Evolutionary conservation across 495 filamentous ascomycete species (phyloP), one percentile per base, ranked within the genome.

Genomic region (Beverwykella pulmonaria): DNA sequence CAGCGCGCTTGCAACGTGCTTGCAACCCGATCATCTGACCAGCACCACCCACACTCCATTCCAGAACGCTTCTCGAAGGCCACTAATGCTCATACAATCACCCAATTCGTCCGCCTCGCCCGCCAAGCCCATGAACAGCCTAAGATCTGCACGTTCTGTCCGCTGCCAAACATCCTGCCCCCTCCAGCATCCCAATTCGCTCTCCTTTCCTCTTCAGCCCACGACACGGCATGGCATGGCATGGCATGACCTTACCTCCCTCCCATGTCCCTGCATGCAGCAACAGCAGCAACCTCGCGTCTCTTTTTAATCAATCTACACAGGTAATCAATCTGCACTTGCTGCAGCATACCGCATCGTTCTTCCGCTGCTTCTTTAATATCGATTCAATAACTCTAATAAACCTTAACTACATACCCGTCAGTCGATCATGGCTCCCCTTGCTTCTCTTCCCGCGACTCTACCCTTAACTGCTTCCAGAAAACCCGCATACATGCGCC

Each of bases 71-170:
- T 64, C 61, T 64, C 32, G 52, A 64, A 64, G 53, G 12, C 48
- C 25, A 50, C 48, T 7, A 7, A 5, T 15, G 7, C 6, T 2
- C 22, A 7, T 27, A 12, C 48, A 50, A 25, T 25, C 48, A 25
- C 48, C 48, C 48, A 50, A 50, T 50, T 50, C 48, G 48, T n/a
- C 48, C 3, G 3, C 20, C 25, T 5, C 22, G 8, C 23, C n/a
- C 19, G 48, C 20, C 48, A 7, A 27, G 25, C 22, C 48, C 25
- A 39, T 12, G 36, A 23, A 36, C 58, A 68, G 65, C 65, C 65
- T 68, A 68, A 68, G 65, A 68, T 63, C 65, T 57, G 27, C 59
- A 63, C 20, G 3, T 14, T 9, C 39, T 44, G n/a, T n/a, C n/a
- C n/a, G 39, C n/a, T 2, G 39, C 6, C 6, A n/a, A 15, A n/a